Percentiles rank a stretch among this genome's conserved stretches.
Conservation (phyloP, 2,329 filamentous ascomycete genomes). For the Scorias spongiosa region DNA sequence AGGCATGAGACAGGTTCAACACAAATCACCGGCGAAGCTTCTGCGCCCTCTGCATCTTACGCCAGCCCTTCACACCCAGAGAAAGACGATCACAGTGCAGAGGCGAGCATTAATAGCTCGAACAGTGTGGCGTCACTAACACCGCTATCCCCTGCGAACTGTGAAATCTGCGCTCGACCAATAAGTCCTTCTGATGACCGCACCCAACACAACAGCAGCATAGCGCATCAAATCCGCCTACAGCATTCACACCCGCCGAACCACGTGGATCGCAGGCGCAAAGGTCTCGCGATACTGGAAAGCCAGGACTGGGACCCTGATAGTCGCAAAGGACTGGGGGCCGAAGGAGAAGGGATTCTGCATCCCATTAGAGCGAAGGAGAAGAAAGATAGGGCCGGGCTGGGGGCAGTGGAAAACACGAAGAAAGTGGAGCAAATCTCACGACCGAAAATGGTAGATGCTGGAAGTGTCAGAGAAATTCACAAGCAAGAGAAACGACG, state of each 20-base stretch:
- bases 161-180: slow-evolving; percentile 23
- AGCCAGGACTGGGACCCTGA: slow-evolving; percentile 64
- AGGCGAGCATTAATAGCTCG: not conserved
- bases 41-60: not conserved
- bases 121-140: slow-evolving; percentile 1
- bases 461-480: not conserved
- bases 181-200: slow-evolving; percentile 9
- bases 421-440: not conserved
- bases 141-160: slow-evolving; percentile 1
- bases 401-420: slow-evolving; percentile 36
- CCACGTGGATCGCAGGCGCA: slow-evolving; percentile 51
- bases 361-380: slow-evolving; percentile 57
- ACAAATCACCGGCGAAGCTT: not conserved
- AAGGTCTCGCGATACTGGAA: slow-evolving; percentile 52
- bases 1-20: slow-evolving; percentile 7
- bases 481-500: slow-evolving; percentile 16
- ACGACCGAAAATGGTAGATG: not conserved
- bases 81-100: not conserved
- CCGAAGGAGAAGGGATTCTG: slow-evolving; percentile 50
- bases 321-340: slow-evolving; percentile 55
- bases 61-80: not conserved
- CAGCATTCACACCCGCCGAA: slow-evolving; percentile 58
- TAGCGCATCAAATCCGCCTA: slow-evolving; percentile 58
- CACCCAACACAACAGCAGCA: slow-evolving; percentile 41
- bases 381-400: slow-evolving; percentile 61